These are phyloP conservation scores for Ustilago crameri DNA, from an alignment of 1,284 basidiomycete genomes.

Conservation along the genomic window DNA sequence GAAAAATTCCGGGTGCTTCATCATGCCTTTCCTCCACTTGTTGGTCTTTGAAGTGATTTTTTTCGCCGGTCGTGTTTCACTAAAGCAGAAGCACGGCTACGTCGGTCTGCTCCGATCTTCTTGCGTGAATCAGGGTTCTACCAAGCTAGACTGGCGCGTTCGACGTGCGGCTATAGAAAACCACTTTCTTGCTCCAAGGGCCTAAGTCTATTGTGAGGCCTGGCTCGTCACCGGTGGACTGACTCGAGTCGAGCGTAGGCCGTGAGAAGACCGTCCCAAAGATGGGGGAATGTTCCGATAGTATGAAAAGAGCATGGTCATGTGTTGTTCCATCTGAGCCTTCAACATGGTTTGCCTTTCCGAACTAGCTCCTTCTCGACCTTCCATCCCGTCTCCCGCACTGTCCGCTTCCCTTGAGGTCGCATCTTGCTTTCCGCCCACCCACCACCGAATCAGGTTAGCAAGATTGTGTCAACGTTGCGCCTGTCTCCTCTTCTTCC, in stretches of 20 bases:
- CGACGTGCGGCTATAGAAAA: constrained; percentile 4
- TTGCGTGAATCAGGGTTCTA: constrained; percentile 20
- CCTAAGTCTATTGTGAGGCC: constrained; percentile 3
- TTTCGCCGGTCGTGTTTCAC: constrained; percentile 8
- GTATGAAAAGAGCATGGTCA: too few relatives aligned
- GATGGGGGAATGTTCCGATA: neutral
- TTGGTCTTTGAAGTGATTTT: neutral
- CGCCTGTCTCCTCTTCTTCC: too few relatives aligned
- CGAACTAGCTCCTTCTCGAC: too few relatives aligned
- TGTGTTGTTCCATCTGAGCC: neutral
- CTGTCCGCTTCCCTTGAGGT: too few relatives aligned
- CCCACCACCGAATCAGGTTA: too few relatives aligned
- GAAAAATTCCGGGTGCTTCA: constrained; percentile 1
- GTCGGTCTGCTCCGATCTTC: constrained; percentile 7
- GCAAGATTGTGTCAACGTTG: too few relatives aligned
- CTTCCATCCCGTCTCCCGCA: too few relatives aligned
- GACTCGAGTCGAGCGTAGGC: too few relatives aligned
- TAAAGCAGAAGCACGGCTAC: constrained; percentile 1
- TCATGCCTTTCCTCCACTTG: constrained; percentile 8
- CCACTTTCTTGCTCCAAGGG: neutral
- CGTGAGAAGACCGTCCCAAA: neutral
- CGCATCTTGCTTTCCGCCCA: too few relatives aligned
- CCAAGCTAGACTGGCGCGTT: neutral
- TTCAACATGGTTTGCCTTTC: too few relatives aligned
- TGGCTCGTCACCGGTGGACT: neutral